Evolutionary conservation across 176 grass and related monocot species (phyloP).

Genomic region (Pontederia crassipes): DNA sequence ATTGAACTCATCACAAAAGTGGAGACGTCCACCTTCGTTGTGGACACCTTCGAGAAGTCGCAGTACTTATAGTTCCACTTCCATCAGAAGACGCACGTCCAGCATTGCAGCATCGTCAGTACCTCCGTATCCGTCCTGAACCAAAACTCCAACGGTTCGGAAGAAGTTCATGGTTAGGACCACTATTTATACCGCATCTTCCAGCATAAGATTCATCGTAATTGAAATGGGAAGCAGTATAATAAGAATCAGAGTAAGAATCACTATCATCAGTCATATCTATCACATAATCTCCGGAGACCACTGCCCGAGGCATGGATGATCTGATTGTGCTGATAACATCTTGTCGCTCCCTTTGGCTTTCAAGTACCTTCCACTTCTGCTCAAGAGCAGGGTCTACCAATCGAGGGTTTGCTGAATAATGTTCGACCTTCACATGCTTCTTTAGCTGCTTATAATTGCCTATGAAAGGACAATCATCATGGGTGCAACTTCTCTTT

Average conservation of each 20-base stretch:
- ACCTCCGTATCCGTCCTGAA: too few relatives aligned
- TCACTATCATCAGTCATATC: constrained; percentile 29
- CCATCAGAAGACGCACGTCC: too few relatives aligned
- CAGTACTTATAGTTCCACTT: too few relatives aligned
- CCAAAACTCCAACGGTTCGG: too few relatives aligned
- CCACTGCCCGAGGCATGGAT: constrained; percentile 48
- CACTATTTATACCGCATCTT: too few relatives aligned
- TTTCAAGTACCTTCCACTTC: constrained; percentile 56
- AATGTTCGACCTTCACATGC: constrained; percentile 49
- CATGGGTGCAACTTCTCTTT: constrained; percentile 54
- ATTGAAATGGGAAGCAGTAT: too few relatives aligned
- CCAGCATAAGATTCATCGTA: too few relatives aligned
- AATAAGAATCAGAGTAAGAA: neutral
- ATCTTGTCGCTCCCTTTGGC: constrained; percentile 61
- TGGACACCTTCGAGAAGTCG: too few relatives aligned
- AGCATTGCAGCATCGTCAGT: too few relatives aligned
- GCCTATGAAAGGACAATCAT: constrained; percentile 50
- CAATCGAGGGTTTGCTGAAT: constrained; percentile 37
- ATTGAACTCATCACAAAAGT: too few relatives aligned
- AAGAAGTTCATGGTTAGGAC: too few relatives aligned
- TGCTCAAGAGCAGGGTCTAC: constrained; percentile 46
- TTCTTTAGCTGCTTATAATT: constrained; percentile 56
- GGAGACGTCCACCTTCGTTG: too few relatives aligned
- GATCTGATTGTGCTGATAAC: constrained; percentile 62
- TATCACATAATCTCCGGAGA: constrained; percentile 70